These are phyloP conservation scores for Lepiota venenata DNA, from an alignment of 768 basidiomycete species.

Conservation along the genomic window DNA sequence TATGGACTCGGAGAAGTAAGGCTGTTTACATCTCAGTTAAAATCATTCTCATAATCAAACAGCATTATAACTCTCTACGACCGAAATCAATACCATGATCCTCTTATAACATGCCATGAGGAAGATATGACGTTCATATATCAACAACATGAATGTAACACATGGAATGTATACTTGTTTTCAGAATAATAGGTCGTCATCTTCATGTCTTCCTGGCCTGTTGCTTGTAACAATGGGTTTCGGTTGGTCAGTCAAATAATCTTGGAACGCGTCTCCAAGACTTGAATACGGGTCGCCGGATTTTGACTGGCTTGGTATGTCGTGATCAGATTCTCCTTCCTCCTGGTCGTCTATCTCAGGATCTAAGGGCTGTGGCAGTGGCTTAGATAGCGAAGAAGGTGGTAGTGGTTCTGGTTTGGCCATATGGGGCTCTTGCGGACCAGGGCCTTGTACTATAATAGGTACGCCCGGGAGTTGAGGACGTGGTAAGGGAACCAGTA, in stretches of 20 bases:
- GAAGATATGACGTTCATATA: constrained; percentile 8
- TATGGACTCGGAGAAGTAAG: constrained; percentile 95
- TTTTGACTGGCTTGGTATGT: constrained; percentile 25
- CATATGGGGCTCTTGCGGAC: constrained; percentile 47
- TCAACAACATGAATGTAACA: constrained; percentile 6
- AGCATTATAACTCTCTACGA: constrained; percentile 90
- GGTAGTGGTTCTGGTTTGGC: constrained; percentile 20
- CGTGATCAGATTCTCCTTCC: constrained; percentile 22
- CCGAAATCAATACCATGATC: constrained; percentile 36
- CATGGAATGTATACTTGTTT: neutral
- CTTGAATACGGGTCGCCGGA: constrained; percentile 78
- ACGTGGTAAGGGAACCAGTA: constrained; percentile 60
- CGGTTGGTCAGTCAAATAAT: constrained; percentile 71
- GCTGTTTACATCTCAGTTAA: neutral
- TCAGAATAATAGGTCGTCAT: constrained; percentile 69
- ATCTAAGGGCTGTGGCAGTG: constrained; percentile 22
- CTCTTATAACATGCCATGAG: neutral
- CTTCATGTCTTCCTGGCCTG: constrained; percentile 39
- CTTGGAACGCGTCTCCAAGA: constrained; percentile 72
- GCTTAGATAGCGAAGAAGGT: constrained; percentile 13
- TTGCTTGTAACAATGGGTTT: constrained; percentile 49
- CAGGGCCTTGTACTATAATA: constrained; percentile 60
- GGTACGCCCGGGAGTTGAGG: constrained; percentile 41
- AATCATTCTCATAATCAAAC: constrained; percentile 12
- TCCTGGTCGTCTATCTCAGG: constrained; percentile 29